Evolutionary conservation across 306 rosid genomes (phyloP), one percentile per base, ranked within the genome.

Genomic region (Cicer pinnatifidum): DNA sequence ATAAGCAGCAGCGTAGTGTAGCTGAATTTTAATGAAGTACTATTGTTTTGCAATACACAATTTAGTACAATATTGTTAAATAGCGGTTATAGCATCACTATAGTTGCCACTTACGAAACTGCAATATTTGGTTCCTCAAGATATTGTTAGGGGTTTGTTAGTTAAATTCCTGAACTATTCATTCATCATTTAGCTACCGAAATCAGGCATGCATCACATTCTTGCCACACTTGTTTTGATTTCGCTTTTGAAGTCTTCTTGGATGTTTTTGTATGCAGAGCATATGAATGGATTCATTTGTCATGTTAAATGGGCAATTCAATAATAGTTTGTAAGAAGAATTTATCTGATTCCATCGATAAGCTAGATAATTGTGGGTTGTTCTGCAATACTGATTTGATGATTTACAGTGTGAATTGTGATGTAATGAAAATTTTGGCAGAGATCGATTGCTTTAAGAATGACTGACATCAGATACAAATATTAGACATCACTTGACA

Each of bases 331-430:
- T 39, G 54, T 56, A 1, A 15, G 54, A 23, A 39, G 43, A 20
- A 53, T 52, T 53, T 53, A 19, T 23, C 58, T 15, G 38, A 54
- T 75, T 68, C 35, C 52, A 17, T 1, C 1, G n/a, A 58, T 54
- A 77, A 59, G 43, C 45, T 77, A 15, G n/a, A 46, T 47, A 10
- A 11, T 47, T 45, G 51, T 56, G 16, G n/a, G 16, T 39, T 60
- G 56, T 75, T 8, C 11, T 5, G 38, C 15, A 1, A 13, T 43
- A 15, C 13, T 54, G 13, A 23, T 44, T 28, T n/a, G 48, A 52
- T 11, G 58, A 54, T 54, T 69, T 66, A 15, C 11, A 33, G 61
- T 44, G 57, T 51, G 57, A 51, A 7, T 56, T 45, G 12, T 33
- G 78, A 48, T 28, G 74, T 37, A 39, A 67, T 9, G 35, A 28